Conservation (phyloP, 371 early-diverging fungal species). For the Cokeromyces recurvatus region DNA sequence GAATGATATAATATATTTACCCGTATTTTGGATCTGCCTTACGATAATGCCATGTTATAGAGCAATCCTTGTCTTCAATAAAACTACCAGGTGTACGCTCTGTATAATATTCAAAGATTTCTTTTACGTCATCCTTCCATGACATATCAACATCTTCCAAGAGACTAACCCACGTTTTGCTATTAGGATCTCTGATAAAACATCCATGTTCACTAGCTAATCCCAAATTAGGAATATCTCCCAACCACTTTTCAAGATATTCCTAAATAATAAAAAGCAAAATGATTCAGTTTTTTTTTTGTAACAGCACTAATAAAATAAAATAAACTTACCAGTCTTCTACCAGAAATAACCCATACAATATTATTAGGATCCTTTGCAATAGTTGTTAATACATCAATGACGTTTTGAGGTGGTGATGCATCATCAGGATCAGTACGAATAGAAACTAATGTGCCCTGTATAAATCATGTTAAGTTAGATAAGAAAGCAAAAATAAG, state of each 20-base stretch:
- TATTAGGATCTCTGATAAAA: slow-evolving; percentile 50
- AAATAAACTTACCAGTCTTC: slow-evolving; percentile 80
- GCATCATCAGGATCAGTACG: slow-evolving; percentile 66
- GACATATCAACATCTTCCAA: slow-evolving; percentile 70
- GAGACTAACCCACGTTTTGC: slow-evolving; percentile 61
- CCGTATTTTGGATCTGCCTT: slow-evolving; percentile 80
- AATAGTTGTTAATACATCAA: slow-evolving; percentile 55
- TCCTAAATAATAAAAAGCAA: slow-evolving; percentile 38
- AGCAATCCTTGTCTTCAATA: slow-evolving; percentile 72
- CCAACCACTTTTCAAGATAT: slow-evolving; percentile 78
- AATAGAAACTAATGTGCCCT: slow-evolving; percentile 83
- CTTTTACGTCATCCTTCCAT: slow-evolving; percentile 76
- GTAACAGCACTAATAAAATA: too few species aligned
- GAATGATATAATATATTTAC: slow-evolving; percentile 16
- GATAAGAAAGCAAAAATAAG: too few species aligned
- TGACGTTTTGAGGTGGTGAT: slow-evolving; percentile 57
- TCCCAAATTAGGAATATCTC: slow-evolving; percentile 70
- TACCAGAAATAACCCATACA: slow-evolving; percentile 90
- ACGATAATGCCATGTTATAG: slow-evolving; percentile 86
- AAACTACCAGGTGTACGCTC: slow-evolving; percentile 80
- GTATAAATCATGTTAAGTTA: too few species aligned
- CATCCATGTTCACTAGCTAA: slow-evolving; percentile 68
- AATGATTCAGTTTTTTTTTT: slow-evolving; percentile 48
- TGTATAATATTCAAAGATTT: slow-evolving; percentile 80
- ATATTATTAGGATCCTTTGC: slow-evolving; percentile 71